phyloP scores from a whole-genome alignment of 805 yeast species.

The Cyberlindnera subsufficiens region DNA sequence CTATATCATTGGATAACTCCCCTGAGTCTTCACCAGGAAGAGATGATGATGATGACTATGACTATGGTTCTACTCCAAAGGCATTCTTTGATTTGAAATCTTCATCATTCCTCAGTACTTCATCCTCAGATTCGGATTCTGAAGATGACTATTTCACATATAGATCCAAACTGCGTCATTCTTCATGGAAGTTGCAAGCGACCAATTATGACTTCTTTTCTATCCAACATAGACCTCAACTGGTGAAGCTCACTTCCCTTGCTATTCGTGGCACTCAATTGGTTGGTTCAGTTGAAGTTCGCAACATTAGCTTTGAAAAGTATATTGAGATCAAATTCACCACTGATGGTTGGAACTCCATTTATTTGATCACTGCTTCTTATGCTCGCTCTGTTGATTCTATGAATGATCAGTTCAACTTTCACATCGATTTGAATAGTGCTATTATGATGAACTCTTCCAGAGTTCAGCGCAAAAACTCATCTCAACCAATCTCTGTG shows the following conservation, averaged over 20 bases:
- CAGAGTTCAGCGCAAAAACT: conserved; percentile 6
- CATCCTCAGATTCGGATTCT: conserved; percentile 17
- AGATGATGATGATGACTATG: background rate
- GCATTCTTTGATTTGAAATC: conserved; percentile 20
- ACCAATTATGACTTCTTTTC: conserved; percentile 15
- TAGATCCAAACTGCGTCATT: conserved; percentile 8
- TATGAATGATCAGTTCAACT: conserved; percentile 39
- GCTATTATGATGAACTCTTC: conserved; percentile 15
- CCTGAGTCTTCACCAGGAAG: conserved; percentile 28
- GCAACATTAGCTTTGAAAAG: conserved; percentile 34
- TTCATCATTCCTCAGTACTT: conserved; percentile 7
- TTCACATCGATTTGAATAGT: conserved; percentile 38
- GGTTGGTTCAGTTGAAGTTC: conserved; percentile 34
- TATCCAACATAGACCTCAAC: conserved; percentile 11
- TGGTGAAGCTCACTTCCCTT: conserved; percentile 34
- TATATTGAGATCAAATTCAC: conserved; percentile 41
- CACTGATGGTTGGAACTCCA: conserved; percentile 43
- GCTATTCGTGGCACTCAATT: conserved; percentile 35
- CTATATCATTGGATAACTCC: conserved; percentile 55
- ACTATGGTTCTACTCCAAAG: conserved; percentile 9
- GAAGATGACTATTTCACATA: conserved; percentile 17
- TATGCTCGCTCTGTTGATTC: conserved; percentile 19
- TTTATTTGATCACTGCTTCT: conserved; percentile 31
- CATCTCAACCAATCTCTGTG: conserved; percentile 18
- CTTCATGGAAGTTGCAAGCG: conserved; percentile 16